Evolutionary conservation across 148 eudicot genomes (phyloP).

Genomic region (Polygonum aviculare): DNA sequence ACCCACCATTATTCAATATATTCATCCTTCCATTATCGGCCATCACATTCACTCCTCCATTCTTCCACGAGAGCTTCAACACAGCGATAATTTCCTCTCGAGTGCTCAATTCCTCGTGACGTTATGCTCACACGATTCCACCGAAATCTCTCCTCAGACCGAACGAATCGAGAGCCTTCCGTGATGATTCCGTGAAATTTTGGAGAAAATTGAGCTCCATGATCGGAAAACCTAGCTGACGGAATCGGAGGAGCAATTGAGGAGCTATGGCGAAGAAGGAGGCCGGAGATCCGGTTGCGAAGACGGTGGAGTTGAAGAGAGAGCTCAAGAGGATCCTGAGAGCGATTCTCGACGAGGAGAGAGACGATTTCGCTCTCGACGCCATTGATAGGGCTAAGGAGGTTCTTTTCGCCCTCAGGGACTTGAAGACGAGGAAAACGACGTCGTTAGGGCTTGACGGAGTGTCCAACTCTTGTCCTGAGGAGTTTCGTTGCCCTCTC

Average conservation of each 20-base stretch:
- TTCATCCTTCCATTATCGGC: background rate
- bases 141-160: background rate
- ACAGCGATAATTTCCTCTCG: too few relatives aligned
- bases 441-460: slow-evolving; percentile 15
- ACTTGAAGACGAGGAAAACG: slow-evolving; percentile 30
- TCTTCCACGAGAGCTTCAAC: background rate
- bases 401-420: slow-evolving; percentile 38
- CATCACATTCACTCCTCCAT: background rate
- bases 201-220: background rate
- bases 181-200: background rate
- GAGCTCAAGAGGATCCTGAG: slow-evolving; percentile 49
- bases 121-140: slow-evolving; percentile 6
- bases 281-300: slow-evolving; percentile 38
- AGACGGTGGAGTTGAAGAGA: slow-evolving; percentile 54
- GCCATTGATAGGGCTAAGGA: slow-evolving; percentile 58
- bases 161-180: background rate
- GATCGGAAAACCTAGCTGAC: background rate
- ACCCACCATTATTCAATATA: background rate
- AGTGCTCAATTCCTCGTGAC: slow-evolving; percentile 1
- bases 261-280: slow-evolving; percentile 9
- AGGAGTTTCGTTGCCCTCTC: slow-evolving; percentile 72
- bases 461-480: slow-evolving; percentile 28
- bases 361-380: slow-evolving; percentile 25
- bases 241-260: background rate
- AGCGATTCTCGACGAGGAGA: slow-evolving; percentile 43